A percentile compares a stretch with the other conserved stretches of the same genome.
Conservation (phyloP, 1,284 basidiomycete species). For the Golubevia sp. region DNA sequence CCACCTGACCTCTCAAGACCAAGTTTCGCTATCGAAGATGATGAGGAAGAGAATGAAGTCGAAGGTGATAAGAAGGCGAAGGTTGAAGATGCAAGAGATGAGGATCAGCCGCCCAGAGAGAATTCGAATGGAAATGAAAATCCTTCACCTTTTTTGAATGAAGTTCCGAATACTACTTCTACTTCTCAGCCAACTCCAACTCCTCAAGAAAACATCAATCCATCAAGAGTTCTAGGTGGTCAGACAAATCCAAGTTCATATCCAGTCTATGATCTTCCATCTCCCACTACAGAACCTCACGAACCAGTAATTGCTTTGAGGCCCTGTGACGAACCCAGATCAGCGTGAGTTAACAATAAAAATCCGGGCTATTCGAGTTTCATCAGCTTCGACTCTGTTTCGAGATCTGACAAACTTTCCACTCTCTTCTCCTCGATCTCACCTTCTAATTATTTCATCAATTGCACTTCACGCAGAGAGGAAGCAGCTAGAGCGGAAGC, state of each 20-base stretch:
- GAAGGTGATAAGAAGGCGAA: slow-evolving; percentile 5
- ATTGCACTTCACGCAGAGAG: too few relatives aligned
- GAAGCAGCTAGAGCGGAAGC: slow-evolving; percentile 19
- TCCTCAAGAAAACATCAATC: neutral
- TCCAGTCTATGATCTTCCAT: slow-evolving; percentile 5
- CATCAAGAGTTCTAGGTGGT: neutral
- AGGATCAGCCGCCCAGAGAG: slow-evolving; percentile 1
- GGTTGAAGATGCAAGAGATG: neutral
- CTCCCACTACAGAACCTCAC: slow-evolving; percentile 31
- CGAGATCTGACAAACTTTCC: too few relatives aligned
- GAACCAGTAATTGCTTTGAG: slow-evolving; percentile 58
- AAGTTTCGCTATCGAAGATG: slow-evolving; percentile 46
- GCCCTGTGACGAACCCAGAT: slow-evolving; percentile 41
- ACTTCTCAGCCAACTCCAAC: slow-evolving; percentile 1
- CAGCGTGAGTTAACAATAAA: too few relatives aligned
- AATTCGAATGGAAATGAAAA: slow-evolving; percentile 7
- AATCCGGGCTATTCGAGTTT: neutral
- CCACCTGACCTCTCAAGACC: slow-evolving; percentile 25
- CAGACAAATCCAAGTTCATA: slow-evolving; percentile 8
- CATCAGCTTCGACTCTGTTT: neutral
- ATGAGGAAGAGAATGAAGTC: slow-evolving; percentile 27
- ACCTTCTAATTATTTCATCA: too few relatives aligned
- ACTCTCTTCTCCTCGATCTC: too few relatives aligned
- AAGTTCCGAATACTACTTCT: neutral
- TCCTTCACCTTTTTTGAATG: slow-evolving; percentile 1